Percentiles rank a stretch among this genome's conserved stretches.
These are phyloP conservation scores for Kodamaea jinghongensis DNA, from an alignment of 805 yeast genomes.

Conservation along the genomic window DNA sequence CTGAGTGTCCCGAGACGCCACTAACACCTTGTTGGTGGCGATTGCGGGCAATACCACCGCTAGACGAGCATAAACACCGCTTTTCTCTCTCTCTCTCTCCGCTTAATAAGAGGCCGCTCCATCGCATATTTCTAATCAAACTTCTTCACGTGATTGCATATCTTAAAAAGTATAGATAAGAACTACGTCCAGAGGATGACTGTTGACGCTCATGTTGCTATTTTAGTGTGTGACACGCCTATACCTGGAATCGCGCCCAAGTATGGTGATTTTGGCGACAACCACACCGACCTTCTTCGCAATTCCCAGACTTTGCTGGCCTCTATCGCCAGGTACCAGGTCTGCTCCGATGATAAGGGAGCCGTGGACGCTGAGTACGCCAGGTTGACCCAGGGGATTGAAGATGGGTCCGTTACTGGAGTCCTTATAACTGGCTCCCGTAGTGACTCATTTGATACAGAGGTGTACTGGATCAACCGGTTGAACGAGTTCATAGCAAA, in stretches of 20 bases:
- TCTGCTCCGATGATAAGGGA: constrained; percentile 21
- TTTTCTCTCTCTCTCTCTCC: no score
- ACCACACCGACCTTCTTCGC: constrained; percentile 32
- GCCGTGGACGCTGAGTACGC: constrained; percentile 15
- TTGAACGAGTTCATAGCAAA: constrained; percentile 34
- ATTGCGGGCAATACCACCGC: no score
- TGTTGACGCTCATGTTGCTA: constrained; percentile 30
- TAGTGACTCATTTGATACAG: constrained; percentile 42
- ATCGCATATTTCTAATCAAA: no score
- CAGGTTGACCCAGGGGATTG: constrained; percentile 23
- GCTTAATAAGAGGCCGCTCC: no score
- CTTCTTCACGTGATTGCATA: no score
- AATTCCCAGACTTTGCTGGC: constrained; percentile 15
- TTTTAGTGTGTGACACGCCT: constrained; percentile 40
- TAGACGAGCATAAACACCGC: no score
- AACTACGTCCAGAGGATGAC: constrained; percentile 9
- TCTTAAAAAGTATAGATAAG: no score
- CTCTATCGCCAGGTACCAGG: constrained; percentile 33
- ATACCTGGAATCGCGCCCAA: constrained; percentile 24
- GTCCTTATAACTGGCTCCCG: constrained; percentile 55
- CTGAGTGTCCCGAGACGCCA: no score
- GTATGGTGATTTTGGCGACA: constrained; percentile 57
- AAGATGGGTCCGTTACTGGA: constrained; percentile 30
- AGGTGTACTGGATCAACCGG: constrained; percentile 27
- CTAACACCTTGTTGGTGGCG: no score